A percentile compares a stretch with the other conserved stretches of the same genome.
Conservation (phyloP, 305 asterid genomes). For the Ilex paraguariensis region DNA sequence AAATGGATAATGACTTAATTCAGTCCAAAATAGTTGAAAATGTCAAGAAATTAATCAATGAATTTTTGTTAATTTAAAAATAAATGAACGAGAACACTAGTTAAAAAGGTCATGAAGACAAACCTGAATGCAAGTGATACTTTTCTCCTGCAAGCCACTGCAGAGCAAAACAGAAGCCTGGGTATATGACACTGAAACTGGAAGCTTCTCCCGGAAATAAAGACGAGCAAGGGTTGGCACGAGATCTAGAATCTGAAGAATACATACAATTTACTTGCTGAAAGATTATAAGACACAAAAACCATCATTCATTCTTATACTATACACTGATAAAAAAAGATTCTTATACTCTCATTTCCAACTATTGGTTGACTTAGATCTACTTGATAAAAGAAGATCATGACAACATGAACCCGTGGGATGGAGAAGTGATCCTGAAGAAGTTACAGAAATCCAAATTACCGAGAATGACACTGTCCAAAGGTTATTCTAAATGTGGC, state of each 20-base stretch:
- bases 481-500: no score
- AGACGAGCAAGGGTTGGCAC: slow-evolving; percentile 55
- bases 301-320: neutral
- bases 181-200: slow-evolving; percentile 58
- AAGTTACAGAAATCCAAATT: no score
- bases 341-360: no score
- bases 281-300: neutral
- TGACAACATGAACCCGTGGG: no score
- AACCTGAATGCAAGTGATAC: slow-evolving; percentile 63
- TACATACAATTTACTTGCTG: neutral
- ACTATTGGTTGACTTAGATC: no score
- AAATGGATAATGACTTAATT: no score
- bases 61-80: no score
- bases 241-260: slow-evolving; percentile 55
- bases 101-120: slow-evolving; percentile 10
- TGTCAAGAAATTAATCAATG: no score
- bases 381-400: no score
- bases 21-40: neutral
- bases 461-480: no score
- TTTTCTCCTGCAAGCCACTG: slow-evolving; percentile 80
- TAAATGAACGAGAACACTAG: neutral
- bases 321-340: no score
- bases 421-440: no score
- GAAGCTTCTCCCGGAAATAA: slow-evolving; percentile 75
- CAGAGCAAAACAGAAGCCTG: slow-evolving; percentile 91